Evolutionary conservation across 176 grass and related monocot species (phyloP).

Genomic region (Bromus sterilis): DNA sequence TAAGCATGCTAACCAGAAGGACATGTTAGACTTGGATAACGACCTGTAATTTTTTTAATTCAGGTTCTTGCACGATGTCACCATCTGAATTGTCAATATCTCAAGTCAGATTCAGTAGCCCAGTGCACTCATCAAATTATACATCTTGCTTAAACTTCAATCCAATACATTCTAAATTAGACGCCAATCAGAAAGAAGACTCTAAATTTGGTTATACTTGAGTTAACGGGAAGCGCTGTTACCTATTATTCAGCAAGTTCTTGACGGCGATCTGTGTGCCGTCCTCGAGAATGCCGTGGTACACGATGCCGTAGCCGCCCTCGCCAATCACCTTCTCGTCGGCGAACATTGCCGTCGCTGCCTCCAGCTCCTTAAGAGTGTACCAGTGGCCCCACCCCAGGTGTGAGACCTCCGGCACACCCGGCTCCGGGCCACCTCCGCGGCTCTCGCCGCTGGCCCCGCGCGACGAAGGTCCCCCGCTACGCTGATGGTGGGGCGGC

Average conservation of each 20-base stretch:
- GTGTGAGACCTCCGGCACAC: conserved; percentile 70
- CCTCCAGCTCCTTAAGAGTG: conserved; percentile 89
- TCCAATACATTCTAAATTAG: conserved; percentile 16
- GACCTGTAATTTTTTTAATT: not conserved
- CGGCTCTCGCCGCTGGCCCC: conserved; percentile 80
- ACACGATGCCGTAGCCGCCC: conserved; percentile 94
- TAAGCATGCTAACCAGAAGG: conserved; percentile 15
- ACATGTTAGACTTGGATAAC: not conserved
- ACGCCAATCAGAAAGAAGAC: conserved; percentile 2
- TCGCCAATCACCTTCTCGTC: conserved; percentile 91
- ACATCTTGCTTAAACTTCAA: conserved; percentile 25
- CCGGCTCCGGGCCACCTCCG: conserved; percentile 45
- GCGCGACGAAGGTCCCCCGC: conserved; percentile 65
- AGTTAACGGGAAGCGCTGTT: conserved; percentile 8
- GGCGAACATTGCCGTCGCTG: conserved; percentile 72
- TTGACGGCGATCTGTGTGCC: conserved; percentile 83
- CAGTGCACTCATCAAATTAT: conserved; percentile 2
- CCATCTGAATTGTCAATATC: conserved; percentile 26
- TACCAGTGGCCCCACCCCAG: conserved; percentile 96
- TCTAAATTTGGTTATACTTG: not conserved
- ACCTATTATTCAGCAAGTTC: conserved; percentile 95
- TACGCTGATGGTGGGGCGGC: conserved; percentile 40
- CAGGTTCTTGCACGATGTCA: conserved; percentile 21
- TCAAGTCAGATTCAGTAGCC: conserved; percentile 21
- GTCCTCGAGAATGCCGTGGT: conserved; percentile 79